A percentile compares a stretch with the other conserved stretches of the same genome.
Evolutionary conservation across 2,329 filamentous ascomycete genomes (phyloP).

Genomic region (Colletotrichum sidae): DNA sequence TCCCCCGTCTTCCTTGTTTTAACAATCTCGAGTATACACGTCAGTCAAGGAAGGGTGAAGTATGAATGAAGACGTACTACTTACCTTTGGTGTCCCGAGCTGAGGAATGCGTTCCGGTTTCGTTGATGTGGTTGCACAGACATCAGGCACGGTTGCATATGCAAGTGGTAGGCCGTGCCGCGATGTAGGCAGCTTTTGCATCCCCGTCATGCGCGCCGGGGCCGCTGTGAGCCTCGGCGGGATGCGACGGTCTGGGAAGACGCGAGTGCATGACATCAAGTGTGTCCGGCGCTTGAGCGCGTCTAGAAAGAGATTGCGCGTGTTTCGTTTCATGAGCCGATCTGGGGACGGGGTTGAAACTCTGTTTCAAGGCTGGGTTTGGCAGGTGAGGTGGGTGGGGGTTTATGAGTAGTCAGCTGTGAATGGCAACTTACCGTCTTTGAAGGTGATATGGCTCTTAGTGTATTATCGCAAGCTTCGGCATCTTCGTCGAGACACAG

Average conservation of each 20-base stretch:
- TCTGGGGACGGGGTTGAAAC: constrained; percentile 1
- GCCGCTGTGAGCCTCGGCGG: constrained; percentile 5
- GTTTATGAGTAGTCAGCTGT: background rate
- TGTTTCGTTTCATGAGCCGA: constrained; percentile 20
- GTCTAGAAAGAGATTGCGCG: background rate
- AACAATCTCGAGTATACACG: constrained; percentile 25
- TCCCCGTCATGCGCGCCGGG: background rate
- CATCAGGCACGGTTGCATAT: constrained; percentile 6
- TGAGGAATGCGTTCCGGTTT: background rate
- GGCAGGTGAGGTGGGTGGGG: background rate
- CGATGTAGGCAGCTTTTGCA: no score
- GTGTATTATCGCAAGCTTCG: no score
- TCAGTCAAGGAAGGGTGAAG: constrained; percentile 1
- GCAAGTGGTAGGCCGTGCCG: background rate
- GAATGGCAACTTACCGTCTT: background rate
- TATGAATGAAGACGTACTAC: constrained; percentile 3
- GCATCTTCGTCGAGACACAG: no score
- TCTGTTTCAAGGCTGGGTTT: background rate
- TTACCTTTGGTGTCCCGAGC: background rate
- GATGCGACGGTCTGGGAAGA: background rate
- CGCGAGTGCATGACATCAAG: background rate
- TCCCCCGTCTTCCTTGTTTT: constrained; percentile 1
- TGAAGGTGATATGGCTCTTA: no score
- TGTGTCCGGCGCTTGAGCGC: constrained; percentile 12
- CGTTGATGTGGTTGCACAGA: constrained; percentile 3